A percentile compares a stretch with the other conserved stretches of the same genome.
phyloP scores from a whole-genome alignment of 345 rosid genomes.

The Anastatica hierochuntica region DNA sequence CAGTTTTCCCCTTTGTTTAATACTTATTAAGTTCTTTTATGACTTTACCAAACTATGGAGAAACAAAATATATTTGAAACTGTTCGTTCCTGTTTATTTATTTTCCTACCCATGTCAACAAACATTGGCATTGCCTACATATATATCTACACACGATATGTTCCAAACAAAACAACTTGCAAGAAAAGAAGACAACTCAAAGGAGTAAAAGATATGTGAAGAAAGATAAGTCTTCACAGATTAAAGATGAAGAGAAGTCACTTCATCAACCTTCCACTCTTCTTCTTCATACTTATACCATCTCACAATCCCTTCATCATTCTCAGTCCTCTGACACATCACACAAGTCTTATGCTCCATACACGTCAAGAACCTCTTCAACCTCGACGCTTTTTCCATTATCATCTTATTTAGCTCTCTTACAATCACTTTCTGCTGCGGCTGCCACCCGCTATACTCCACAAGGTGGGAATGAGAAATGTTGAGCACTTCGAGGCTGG shows the following conservation, averaged over 20 bases:
- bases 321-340: conserved; percentile 68
- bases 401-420: conserved; percentile 43
- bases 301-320: conserved; percentile 72
- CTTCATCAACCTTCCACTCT: conserved; percentile 72
- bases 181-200: too few species aligned
- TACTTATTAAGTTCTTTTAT: too few species aligned
- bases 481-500: conserved; percentile 57
- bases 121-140: too few species aligned
- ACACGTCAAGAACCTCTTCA: conserved; percentile 55
- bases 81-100: too few species aligned
- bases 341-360: conserved; percentile 43
- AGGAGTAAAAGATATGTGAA: too few species aligned
- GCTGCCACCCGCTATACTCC: conserved; percentile 34
- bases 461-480: conserved; percentile 68
- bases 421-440: conserved; percentile 30
- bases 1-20: too few species aligned
- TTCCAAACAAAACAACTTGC: too few species aligned
- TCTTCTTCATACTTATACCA: conserved; percentile 86
- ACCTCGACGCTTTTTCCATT: conserved; percentile 42
- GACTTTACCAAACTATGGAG: too few species aligned
- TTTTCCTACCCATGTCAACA: too few species aligned
- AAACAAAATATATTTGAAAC: too few species aligned
- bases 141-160: too few species aligned
- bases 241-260: conserved; percentile 37
- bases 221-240: too few species aligned